These are phyloP conservation scores for Thoreauomyces humboldtii DNA, from an alignment of 192 early-diverging fungal genomes.

Conservation along the genomic window DNA sequence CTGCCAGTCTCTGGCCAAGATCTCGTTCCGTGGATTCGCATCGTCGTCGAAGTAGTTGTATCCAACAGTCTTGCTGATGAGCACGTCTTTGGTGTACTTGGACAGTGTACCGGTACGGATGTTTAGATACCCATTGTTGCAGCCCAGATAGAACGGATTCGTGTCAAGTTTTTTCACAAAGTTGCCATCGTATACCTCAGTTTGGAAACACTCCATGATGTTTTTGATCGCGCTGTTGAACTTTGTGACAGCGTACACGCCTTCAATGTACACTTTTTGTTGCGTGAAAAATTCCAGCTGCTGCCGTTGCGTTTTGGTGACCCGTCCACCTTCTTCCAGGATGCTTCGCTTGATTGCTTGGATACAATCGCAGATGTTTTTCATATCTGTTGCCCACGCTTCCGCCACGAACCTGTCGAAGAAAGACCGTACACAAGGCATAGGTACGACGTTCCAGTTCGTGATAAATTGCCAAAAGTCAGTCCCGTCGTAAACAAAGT, in stretches of 20 bases:
- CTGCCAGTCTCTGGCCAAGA: neutral
- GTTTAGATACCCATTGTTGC: conserved; percentile 4
- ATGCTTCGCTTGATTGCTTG: neutral
- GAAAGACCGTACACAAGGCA: neutral
- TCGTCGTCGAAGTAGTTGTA: conserved; percentile 17
- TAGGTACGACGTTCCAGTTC: neutral
- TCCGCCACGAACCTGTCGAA: neutral
- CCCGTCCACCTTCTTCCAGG: neutral
- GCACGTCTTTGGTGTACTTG: conserved; percentile 3
- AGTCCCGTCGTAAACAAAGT: neutral
- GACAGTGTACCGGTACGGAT: neutral
- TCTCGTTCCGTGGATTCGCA: neutral
- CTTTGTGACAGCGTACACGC: conserved; percentile 4
- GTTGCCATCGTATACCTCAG: conserved; percentile 5
- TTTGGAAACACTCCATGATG: conserved; percentile 12
- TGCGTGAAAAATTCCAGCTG: neutral
- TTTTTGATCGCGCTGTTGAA: conserved; percentile 8
- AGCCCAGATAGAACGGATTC: neutral
- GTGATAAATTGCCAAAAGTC: conserved; percentile 6
- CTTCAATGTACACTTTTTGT: neutral
- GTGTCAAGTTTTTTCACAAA: conserved; percentile 7
- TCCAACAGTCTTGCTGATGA: conserved; percentile 14
- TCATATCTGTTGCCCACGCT: neutral
- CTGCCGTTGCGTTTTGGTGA: neutral
- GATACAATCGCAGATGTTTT: neutral